Conservation (phyloP, 192 early-diverging fungal genomes). For the Backusella sp. region DNA sequence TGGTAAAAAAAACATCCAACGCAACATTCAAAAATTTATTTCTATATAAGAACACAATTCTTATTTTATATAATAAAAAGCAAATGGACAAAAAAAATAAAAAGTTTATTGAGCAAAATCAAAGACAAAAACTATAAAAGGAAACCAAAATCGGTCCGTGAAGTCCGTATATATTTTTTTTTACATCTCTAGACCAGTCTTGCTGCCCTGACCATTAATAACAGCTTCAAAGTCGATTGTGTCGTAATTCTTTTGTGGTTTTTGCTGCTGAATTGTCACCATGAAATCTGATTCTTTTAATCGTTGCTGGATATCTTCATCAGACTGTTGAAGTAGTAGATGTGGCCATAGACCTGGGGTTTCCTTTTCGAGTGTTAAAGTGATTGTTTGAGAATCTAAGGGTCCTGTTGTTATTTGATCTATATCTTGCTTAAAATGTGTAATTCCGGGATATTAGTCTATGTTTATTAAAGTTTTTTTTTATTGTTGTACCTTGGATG, state of each 20-base stretch:
- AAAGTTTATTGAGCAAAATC: background rate
- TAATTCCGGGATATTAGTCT: background rate
- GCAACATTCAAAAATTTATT: background rate
- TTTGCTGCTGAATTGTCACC: background rate
- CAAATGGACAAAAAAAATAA: background rate
- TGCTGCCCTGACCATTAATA: slow-evolving; percentile 2
- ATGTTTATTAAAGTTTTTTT: background rate
- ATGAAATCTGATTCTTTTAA: background rate
- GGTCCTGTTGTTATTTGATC: slow-evolving; percentile 8
- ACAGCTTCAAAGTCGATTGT: slow-evolving; percentile 8
- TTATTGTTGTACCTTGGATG: background rate
- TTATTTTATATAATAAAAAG: background rate
- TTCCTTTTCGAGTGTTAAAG: slow-evolving; percentile 12
- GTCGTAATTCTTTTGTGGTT: background rate
- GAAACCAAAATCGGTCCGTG: slow-evolving; percentile 8
- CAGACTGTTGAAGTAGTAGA: slow-evolving; percentile 3
- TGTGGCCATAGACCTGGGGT: background rate
- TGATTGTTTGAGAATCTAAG: slow-evolving; percentile 2
- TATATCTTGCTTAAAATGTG: slow-evolving; percentile 4
- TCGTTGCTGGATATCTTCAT: background rate
- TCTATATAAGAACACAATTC: background rate
- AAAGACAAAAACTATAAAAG: background rate
- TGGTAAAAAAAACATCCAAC: background rate
- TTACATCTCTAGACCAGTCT: slow-evolving; percentile 4
- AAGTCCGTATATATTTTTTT: slow-evolving; percentile 1